phyloP scores from a whole-genome alignment of 1,284 basidiomycete genomes.

The Kwoniella shivajii region DNA sequence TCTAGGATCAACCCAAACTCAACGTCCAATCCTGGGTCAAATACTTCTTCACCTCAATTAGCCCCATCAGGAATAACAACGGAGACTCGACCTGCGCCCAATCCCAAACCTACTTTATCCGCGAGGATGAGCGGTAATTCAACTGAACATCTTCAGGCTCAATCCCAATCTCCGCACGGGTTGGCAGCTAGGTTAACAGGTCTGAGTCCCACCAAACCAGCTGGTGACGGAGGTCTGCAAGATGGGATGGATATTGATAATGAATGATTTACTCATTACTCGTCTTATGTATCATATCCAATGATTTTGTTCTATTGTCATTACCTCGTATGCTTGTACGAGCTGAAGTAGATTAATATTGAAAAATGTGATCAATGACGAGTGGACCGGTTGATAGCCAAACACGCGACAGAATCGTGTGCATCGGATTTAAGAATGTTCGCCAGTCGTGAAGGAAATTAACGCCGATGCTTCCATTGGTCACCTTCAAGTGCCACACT shows the following conservation, averaged over 20 bases:
- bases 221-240: too few relatives aligned
- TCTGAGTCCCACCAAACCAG: not conserved
- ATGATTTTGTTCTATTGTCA: not conserved
- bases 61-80: too few relatives aligned
- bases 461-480: not conserved
- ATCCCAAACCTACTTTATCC: slow-evolving; percentile 1
- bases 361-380: too few relatives aligned
- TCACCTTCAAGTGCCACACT: not conserved
- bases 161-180: not conserved
- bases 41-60: too few relatives aligned
- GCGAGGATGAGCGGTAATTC: slow-evolving; percentile 5
- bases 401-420: not conserved
- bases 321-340: not conserved
- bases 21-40: too few relatives aligned
- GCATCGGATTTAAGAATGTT: not conserved
- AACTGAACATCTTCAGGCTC: too few relatives aligned
- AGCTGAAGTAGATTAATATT: too few relatives aligned
- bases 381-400: too few relatives aligned
- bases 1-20: too few relatives aligned
- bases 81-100: not conserved
- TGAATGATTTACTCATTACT: not conserved
- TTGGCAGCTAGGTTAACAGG: not conserved
- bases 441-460: too few relatives aligned
- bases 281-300: not conserved
- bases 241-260: not conserved